Percentiles rank a stretch among this genome's conserved stretches.
Evolutionary conservation across 2,329 filamentous ascomycete genomes (phyloP).

Genomic region (Fusarium sp.): DNA sequence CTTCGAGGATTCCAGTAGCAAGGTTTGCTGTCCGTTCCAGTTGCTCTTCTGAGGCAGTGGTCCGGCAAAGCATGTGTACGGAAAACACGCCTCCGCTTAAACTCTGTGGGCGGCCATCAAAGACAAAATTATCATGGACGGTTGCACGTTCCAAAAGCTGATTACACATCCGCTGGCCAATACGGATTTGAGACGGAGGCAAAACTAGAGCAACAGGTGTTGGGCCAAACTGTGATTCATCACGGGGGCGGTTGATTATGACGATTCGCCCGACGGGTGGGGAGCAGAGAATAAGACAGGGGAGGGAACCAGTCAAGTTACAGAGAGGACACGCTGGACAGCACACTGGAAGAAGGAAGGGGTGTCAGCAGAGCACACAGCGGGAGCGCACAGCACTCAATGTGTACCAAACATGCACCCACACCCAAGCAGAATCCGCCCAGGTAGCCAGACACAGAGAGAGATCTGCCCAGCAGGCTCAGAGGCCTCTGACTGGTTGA

Average conservation of each 20-base stretch:
- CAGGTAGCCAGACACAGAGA: conserved; percentile 16
- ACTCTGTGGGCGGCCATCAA: conserved; percentile 36
- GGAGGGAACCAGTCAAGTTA: conserved; percentile 27
- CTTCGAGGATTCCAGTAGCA: conserved; percentile 38
- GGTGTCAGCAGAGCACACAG: conserved; percentile 46
- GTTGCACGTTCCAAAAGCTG: conserved; percentile 16
- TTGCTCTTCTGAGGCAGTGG: conserved; percentile 25
- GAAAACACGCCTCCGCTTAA: conserved; percentile 28
- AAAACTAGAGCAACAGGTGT: conserved; percentile 32
- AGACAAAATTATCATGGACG: conserved; percentile 2
- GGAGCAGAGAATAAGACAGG: conserved; percentile 8
- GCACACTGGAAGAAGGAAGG: conserved; percentile 17
- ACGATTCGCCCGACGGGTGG: conserved; percentile 43
- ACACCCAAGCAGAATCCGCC: conserved; percentile 14
- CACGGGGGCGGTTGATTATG: conserved; percentile 44
- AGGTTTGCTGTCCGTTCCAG: conserved; percentile 46
- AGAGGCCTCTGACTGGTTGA: conserved; percentile 37
- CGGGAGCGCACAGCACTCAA: conserved; percentile 10
- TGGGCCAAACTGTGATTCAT: conserved; percentile 36
- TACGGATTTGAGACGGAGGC: conserved; percentile 26
- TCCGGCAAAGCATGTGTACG: conserved; percentile 30
- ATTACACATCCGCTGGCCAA: too few relatives aligned
- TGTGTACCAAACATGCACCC: conserved; percentile 9
- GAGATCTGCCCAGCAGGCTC: conserved; percentile 27
- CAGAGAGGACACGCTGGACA: conserved; percentile 40